Conservation (phyloP, 257 asterid species). For the Mitragyna speciosa region DNA sequence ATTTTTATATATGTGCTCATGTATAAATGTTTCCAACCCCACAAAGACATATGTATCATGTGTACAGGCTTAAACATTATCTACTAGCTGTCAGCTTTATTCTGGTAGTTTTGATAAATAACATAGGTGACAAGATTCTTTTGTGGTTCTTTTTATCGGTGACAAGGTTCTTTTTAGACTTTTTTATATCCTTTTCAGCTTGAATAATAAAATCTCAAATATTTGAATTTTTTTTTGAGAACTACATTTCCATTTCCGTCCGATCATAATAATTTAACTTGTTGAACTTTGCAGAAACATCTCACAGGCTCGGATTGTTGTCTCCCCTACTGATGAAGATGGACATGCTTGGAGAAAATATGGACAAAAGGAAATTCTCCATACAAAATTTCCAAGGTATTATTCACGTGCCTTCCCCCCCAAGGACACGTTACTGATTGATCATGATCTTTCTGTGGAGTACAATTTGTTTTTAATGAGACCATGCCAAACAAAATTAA, state of each 20-base stretch:
- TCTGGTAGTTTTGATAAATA: neutral
- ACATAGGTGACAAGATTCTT: neutral
- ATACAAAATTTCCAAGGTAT: conserved; percentile 56
- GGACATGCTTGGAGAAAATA: conserved; percentile 80
- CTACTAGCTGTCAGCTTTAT: neutral
- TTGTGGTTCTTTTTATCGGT: neutral
- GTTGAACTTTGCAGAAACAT: conserved; percentile 38
- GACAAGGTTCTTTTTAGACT: no score
- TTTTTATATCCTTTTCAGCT: no score
- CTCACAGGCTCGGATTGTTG: conserved; percentile 33
- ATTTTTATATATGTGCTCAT: no score
- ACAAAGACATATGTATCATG: neutral
- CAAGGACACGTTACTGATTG: neutral
- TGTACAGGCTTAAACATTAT: neutral
- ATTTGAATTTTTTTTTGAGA: neutral
- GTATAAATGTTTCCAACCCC: neutral
- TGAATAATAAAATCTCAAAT: neutral
- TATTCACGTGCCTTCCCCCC: neutral
- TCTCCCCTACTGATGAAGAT: conserved; percentile 43
- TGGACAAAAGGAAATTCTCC: conserved; percentile 68
- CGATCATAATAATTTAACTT: no score
- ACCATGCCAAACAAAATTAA: neutral
- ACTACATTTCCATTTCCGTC: neutral
- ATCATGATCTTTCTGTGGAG: neutral
- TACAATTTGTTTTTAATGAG: neutral